These are phyloP conservation scores for Lentinula detonsa DNA, from an alignment of 768 basidiomycete genomes.

Conservation along the genomic window DNA sequence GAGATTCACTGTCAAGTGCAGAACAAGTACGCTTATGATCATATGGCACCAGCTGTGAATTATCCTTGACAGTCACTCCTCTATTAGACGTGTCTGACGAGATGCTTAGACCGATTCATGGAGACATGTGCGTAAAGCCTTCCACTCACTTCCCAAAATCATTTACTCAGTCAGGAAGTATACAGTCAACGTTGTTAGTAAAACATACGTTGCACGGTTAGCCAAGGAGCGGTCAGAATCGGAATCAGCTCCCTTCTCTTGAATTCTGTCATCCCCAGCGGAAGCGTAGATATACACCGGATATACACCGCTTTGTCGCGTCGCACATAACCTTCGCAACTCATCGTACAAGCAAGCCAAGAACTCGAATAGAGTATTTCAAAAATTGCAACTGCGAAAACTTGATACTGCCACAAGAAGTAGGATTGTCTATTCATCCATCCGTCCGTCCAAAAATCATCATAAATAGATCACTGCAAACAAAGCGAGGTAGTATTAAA, in stretches of 20 bases:
- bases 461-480: not conserved
- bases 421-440: not conserved
- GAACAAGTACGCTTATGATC: conserved; percentile 55
- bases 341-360: no score
- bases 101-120: conserved; percentile 79
- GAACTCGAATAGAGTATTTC: not conserved
- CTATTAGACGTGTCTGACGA: conserved; percentile 61
- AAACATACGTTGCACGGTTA: conserved; percentile 57
- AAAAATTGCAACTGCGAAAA: not conserved
- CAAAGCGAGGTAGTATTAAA: not conserved
- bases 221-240: conserved; percentile 37
- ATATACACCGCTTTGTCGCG: no score
- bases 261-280: not conserved
- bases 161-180: not conserved
- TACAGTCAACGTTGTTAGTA: conserved; percentile 76
- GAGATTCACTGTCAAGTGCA: conserved; percentile 56
- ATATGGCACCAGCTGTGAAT: not conserved
- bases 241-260: not conserved
- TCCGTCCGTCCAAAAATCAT: not conserved
- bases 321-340: no score
- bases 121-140: conserved; percentile 64
- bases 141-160: not conserved
- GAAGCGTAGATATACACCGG: not conserved
- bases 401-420: not conserved
- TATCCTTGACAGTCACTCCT: not conserved